Percentiles rank a stretch among this genome's conserved stretches.
Conservation (phyloP, 2,329 filamentous ascomycete genomes). For the Aureobasidium musti region DNA sequence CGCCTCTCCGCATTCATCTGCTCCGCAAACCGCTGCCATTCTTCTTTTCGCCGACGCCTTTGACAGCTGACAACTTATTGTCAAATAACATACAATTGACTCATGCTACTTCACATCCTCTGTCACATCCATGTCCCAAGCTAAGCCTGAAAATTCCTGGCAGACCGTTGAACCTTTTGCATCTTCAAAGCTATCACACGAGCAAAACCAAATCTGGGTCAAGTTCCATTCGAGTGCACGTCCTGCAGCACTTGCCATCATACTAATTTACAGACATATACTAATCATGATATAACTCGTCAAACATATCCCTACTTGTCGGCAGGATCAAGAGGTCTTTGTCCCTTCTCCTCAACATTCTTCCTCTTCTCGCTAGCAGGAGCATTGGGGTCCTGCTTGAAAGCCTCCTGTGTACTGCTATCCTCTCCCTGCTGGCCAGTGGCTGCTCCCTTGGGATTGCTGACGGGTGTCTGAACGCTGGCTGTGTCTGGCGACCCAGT, state of each 20-base stretch:
- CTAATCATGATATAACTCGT: background rate
- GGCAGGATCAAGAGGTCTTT: constrained; percentile 34
- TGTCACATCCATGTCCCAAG: background rate
- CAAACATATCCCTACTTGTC: constrained; percentile 29
- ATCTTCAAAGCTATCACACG: no score
- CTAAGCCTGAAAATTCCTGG: no score
- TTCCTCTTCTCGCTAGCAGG: constrained; percentile 33
- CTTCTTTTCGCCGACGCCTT: background rate
- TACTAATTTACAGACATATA: background rate
- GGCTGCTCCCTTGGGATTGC: constrained; percentile 18
- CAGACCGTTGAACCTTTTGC: no score
- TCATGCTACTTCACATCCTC: background rate
- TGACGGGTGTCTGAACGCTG: constrained; percentile 27
- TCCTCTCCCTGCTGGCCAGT: constrained; percentile 40
- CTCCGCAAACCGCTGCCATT: background rate
- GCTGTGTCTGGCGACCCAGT: constrained; percentile 25
- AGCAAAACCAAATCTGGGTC: no score
- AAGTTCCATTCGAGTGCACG: background rate
- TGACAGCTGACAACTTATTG: background rate
- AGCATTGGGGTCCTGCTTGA: constrained; percentile 33
- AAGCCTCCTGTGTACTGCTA: constrained; percentile 36
- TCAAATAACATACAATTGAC: background rate
- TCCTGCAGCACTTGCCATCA: background rate
- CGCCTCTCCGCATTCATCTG: constrained; percentile 18
- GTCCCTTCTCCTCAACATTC: constrained; percentile 33